Base-by-base conservation (phyloP, 2,329 filamentous ascomycete species). In the Aspergillus ochraceus region DNA sequence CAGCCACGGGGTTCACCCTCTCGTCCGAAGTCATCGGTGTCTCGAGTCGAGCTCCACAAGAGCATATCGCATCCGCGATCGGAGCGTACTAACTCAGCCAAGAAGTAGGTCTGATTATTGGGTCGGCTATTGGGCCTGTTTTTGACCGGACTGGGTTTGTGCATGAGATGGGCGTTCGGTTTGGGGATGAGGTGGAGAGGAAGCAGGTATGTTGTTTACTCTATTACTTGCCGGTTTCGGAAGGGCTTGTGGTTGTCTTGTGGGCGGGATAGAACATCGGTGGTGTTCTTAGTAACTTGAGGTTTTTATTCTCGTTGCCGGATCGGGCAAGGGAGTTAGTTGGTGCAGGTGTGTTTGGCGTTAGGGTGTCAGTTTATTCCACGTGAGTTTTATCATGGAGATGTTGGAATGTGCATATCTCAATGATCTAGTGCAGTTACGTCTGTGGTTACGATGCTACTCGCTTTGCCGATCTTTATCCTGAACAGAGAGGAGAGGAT, bases 51-150 rank as follows among this genome's bases (percentile, higher is more conserved):
- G 22, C 57, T 6, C 32, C 52, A 1, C 12, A 24, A n/a, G 46
- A 55, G 22, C 22, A 49, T 3, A 26, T 51, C 14, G 46, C 52
- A 2, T 32, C 57, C 5, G 53, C 45, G 3, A 49, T 59, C 1
- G 57, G 57, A 9, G 57, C 57, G 22, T 59, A 55, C 45, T 55
- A 59, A 30, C 46, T 59, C 36, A 54, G 52, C 30, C 57, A 59
- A 8, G 52, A 55, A 12, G 12, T 59, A 29, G 52, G 57, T 9
- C 19, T 46, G 6, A 55, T 59, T n/a, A 30, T 59, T 6, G 52
- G 57, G 9, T 45, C 45, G 24, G 42, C 57, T 6, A 5, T 54
- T 11, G 57, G 26, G 4, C 52, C 57, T 24, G n/a, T 51, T 4
- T 14, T 55, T 14, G 57, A 55, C 20, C 22, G 52, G 17, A 51